Evolutionary conservation across 371 early-diverging fungal genomes (phyloP).

Genomic region (Mortierella sp.): DNA sequence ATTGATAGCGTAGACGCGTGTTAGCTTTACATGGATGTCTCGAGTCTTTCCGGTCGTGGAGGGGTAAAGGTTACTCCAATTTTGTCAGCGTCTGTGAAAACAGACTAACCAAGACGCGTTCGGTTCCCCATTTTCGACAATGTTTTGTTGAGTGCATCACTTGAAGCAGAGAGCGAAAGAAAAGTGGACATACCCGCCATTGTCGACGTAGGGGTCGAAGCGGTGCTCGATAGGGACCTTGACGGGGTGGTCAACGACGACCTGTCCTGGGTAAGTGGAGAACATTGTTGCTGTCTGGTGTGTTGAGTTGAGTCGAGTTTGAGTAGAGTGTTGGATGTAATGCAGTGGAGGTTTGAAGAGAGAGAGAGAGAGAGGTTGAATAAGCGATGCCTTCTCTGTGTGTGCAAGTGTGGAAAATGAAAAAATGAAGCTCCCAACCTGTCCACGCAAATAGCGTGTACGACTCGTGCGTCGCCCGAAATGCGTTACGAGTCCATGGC

Average conservation of each 20-base stretch:
- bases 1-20: slow-evolving; percentile 1
- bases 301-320: background rate
- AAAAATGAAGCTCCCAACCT: too few species aligned
- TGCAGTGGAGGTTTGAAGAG: background rate
- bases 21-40: slow-evolving; percentile 14
- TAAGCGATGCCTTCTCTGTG: background rate
- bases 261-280: slow-evolving; percentile 56
- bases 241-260: slow-evolving; percentile 50
- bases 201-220: slow-evolving; percentile 87
- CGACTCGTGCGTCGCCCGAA: slow-evolving; percentile 1
- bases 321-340: background rate
- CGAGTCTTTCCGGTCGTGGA: background rate
- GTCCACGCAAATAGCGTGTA: slow-evolving; percentile 13
- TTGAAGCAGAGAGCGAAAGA: background rate
- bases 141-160: background rate
- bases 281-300: slow-evolving; percentile 22
- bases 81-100: background rate
- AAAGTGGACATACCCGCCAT: slow-evolving; percentile 73
- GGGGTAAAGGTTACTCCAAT: background rate
- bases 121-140: background rate
- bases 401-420: background rate
- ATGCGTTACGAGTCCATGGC: slow-evolving; percentile 40
- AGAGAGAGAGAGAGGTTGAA: background rate
- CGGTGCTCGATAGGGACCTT: slow-evolving; percentile 71
- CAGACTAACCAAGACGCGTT: background rate